Conservation (phyloP, 2,329 filamentous ascomycete species). For the Nigrospora osmanthi region DNA sequence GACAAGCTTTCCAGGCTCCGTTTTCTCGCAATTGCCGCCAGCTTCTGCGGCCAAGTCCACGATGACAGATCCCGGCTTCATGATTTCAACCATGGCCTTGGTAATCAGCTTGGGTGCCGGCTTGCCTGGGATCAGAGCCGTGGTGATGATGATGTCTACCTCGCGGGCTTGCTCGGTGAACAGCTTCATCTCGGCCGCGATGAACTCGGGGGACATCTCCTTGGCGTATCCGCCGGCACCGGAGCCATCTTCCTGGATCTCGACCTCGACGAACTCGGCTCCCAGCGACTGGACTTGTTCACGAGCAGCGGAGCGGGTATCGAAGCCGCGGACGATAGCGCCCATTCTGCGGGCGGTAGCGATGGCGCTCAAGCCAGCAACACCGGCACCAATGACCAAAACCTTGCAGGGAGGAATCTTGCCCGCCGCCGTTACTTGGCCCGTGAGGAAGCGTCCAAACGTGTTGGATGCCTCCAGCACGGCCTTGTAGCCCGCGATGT, state of each 20-base stretch:
- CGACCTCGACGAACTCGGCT: slow-evolving; percentile 84
- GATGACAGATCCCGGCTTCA: slow-evolving; percentile 85
- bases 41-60: slow-evolving; percentile 85
- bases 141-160: slow-evolving; percentile 89
- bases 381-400: slow-evolving; percentile 81
- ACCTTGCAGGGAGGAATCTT: slow-evolving; percentile 89
- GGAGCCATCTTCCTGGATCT: slow-evolving; percentile 75
- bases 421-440: slow-evolving; percentile 83
- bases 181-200: slow-evolving; percentile 86
- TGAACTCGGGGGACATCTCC: slow-evolving; percentile 90
- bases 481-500: slow-evolving; percentile 89
- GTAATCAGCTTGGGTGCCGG: slow-evolving; percentile 80
- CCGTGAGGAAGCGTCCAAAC: slow-evolving; percentile 82
- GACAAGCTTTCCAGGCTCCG: slow-evolving; percentile 62
- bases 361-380: slow-evolving; percentile 83
- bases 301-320: slow-evolving; percentile 78
- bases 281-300: slow-evolving; percentile 88
- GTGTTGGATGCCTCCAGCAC: slow-evolving; percentile 84
- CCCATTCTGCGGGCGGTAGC: slow-evolving; percentile 79
- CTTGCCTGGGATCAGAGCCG: slow-evolving; percentile 80
- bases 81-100: slow-evolving; percentile 68
- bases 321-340: slow-evolving; percentile 83
- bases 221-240: slow-evolving; percentile 85
- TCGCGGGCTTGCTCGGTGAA: slow-evolving; percentile 83
- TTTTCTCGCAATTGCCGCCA: slow-evolving; percentile 82